Evolutionary conservation across 306 rosid species (phyloP), one percentile per base, ranked within the genome.

Genomic region (Fagus sylvatica): DNA sequence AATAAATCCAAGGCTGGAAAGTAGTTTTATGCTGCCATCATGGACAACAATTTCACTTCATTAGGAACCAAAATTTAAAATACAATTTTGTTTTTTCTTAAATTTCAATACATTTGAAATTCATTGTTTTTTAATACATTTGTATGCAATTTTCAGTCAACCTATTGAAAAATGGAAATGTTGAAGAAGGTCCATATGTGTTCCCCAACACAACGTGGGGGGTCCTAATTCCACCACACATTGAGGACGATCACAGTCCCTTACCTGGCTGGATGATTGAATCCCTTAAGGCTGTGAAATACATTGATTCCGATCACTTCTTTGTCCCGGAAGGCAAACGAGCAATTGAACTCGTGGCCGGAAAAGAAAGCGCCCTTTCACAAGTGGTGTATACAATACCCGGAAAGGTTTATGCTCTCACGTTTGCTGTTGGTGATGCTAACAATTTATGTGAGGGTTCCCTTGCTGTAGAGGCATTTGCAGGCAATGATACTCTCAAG

Each of bases 241-340:
- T 88, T 5, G 93, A 91, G 49, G 98, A 93, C 60, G 85, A 79
- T 36, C 88, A 89, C 59, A 76, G 93, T 13, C 93, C 97, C 32
- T 73, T 93, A 10, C 93, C 94, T 19, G 98, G 98, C 11, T 93
- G 98, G 98, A 89, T 91, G 3, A 85, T 93, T 3, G 97, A 91
- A 36, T 91, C 98, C 37, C 93, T 93, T 1, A 93, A 93, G 68
- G 94, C 98, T 0, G 98, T 93, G 3, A 93, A 91, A 41, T 93
- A 93, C 88, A 80, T 93, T 9, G 97, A 93, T 59, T 89, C 97
- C 1, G 80, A 69, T 1, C 98, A 93, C 56, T 93, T 79, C 76
- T 6, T 77, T 0, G 87, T 93, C 1, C 98, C 98, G 0, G 86
- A 77, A 12, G 98, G 98, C 2, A 81, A 78, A 56, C 84, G 98